Evolutionary conservation across 371 early-diverging fungal genomes (phyloP), one percentile per base, ranked within the genome.

Genomic region (Quaeritorhiza haematococci): DNA sequence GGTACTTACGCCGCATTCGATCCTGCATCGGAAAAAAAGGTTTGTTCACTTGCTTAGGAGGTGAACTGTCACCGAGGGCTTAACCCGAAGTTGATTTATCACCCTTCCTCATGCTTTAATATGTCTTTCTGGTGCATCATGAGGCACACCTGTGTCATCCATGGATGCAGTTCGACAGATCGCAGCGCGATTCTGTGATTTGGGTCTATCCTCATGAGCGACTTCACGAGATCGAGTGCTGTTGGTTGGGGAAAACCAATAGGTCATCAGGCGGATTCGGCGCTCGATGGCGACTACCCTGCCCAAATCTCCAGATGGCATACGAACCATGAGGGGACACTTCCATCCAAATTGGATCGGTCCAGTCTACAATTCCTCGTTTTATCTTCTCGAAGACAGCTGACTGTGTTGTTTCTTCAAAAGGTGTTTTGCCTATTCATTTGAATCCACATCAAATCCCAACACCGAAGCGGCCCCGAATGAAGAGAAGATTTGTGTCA

Each of bases 151-250:
- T n/a, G 46, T 27, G 23, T 47, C 2, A 61, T 46, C 66, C 66
- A 66, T 1, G 45, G 48, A 43, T 61, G 62, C 33, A 3, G 29
- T 23, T 45, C 56, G 28, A 62, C 42, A 3, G 49, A 46, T 2
- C 33, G 42, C 19, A 59, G 26, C 26, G n/a, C 7, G 19, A 59
- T 53, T 3, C 66, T 54, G 7, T 46, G 7, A 8, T 45, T 38
- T 30, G 66, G 66, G 24, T 62, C 46, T 1, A 51, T 24, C n/a
- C 43, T 21, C 66, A 66, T 57, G 30, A 61, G 35, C 48, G 29
- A 13, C 17, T 27, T 4, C 15, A 66, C 49, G 33, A 66, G 29
- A 43, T 59, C 52, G 21, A 44, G 44, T 1, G 50, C 59, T 27
- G 41, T 19, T 23, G 28, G 23, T 35, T 41, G 5, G 38, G n/a